phyloP scores from a whole-genome alignment of 2,329 filamentous ascomycete genomes.

The Cladosporium sp. region DNA sequence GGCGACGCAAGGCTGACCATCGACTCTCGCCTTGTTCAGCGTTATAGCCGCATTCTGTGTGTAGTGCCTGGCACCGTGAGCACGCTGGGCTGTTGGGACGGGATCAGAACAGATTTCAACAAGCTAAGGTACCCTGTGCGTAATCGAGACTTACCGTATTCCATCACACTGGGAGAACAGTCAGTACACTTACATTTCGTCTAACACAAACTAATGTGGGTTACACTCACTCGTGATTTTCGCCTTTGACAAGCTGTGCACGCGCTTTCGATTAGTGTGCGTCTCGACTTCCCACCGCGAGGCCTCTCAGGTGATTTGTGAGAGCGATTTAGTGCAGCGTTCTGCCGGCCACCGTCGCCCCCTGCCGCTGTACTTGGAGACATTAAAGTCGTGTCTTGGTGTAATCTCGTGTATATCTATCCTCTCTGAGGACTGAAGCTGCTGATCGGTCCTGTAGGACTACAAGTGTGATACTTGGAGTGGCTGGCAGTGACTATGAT shows the following conservation, averaged over 20 bases:
- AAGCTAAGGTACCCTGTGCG: neutral
- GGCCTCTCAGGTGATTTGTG: constrained; percentile 16
- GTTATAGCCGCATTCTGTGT: constrained; percentile 37
- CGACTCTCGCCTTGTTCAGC: constrained; percentile 39
- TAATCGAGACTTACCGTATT: constrained; percentile 26
- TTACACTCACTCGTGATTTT: constrained; percentile 29
- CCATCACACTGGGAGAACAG: constrained; percentile 30
- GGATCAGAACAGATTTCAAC: neutral
- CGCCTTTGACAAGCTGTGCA: constrained; percentile 29
- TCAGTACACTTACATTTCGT: constrained; percentile 17
- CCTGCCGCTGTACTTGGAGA: neutral
- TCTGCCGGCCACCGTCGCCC: neutral
- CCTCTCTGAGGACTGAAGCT: neutral
- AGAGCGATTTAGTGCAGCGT: constrained; percentile 6
- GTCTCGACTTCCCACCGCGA: constrained; percentile 25
- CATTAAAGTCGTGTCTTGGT: neutral
- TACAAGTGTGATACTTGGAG: neutral
- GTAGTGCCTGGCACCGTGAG: constrained; percentile 33
- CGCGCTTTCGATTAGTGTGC: constrained; percentile 31
- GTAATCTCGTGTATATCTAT: neutral
- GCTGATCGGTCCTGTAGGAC: neutral
- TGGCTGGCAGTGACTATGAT: neutral
- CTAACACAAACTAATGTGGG: neutral
- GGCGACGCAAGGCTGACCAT: constrained; percentile 37
- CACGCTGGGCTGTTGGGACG: constrained; percentile 32